Conservation (phyloP, 1,284 basidiomycete genomes). For the Trichosporon asahii region DNA sequence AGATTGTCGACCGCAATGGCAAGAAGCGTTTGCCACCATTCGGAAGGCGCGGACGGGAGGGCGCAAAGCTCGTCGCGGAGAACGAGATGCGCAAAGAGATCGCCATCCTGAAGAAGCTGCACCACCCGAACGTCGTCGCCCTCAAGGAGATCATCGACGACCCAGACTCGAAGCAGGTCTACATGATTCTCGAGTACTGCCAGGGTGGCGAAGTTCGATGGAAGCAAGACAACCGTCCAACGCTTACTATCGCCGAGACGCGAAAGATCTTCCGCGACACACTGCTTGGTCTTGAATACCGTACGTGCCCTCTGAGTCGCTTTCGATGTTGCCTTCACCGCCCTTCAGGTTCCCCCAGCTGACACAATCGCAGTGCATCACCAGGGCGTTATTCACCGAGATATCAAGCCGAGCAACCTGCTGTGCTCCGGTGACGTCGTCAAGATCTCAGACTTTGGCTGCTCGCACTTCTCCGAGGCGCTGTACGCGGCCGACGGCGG, state of each 20-base stretch:
- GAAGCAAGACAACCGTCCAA: slow-evolving; percentile 67
- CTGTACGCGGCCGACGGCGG: slow-evolving; percentile 59
- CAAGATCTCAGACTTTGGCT: slow-evolving; percentile 98
- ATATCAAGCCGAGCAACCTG: slow-evolving; percentile 98
- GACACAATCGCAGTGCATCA: slow-evolving; percentile 64
- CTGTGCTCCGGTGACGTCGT: slow-evolving; percentile 81
- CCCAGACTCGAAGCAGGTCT: slow-evolving; percentile 80
- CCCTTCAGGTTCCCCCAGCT: slow-evolving; percentile 50
- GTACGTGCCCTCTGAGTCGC: neutral
- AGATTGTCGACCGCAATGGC: slow-evolving; percentile 67
- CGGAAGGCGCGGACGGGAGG: slow-evolving; percentile 49
- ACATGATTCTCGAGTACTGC: slow-evolving; percentile 96
- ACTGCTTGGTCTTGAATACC: slow-evolving; percentile 86
- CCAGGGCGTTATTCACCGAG: slow-evolving; percentile 97
- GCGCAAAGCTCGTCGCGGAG: slow-evolving; percentile 55
- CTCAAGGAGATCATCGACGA: slow-evolving; percentile 96
- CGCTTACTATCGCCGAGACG: slow-evolving; percentile 76
- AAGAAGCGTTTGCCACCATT: slow-evolving; percentile 54
- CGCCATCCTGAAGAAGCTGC: slow-evolving; percentile 95
- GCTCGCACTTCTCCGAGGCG: slow-evolving; percentile 89
- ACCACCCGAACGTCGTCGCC: slow-evolving; percentile 86
- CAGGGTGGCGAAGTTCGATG: slow-evolving; percentile 91
- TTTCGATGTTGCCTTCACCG: neutral
- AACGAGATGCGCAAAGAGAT: slow-evolving; percentile 71
- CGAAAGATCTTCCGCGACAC: slow-evolving; percentile 86